Percentiles rank a stretch among this genome's conserved stretches.
Evolutionary conservation across 2,329 filamentous ascomycete genomes (phyloP).

Genomic region (Colletotrichum tropicale): DNA sequence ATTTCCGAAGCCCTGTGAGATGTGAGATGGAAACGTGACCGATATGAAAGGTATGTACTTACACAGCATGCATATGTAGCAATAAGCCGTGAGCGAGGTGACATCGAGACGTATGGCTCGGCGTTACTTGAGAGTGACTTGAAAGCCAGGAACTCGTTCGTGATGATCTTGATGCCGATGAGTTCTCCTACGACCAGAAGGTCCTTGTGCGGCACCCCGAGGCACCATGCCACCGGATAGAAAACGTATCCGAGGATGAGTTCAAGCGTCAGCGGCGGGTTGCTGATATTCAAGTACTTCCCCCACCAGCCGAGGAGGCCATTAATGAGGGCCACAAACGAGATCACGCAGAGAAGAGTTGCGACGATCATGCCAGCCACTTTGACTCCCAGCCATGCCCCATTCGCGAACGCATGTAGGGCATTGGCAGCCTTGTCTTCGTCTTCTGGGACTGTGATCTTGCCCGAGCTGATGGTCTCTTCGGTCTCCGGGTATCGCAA

Average conservation of each 20-base stretch:
- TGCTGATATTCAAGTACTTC: slow-evolving; percentile 68
- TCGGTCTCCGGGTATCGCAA: slow-evolving; percentile 76
- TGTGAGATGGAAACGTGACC: neutral
- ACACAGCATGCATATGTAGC: slow-evolving; percentile 16
- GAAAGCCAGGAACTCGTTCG: slow-evolving; percentile 13
- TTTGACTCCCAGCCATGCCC: slow-evolving; percentile 77
- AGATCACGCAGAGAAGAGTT: slow-evolving; percentile 76
- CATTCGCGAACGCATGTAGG: slow-evolving; percentile 75
- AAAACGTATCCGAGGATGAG: slow-evolving; percentile 74
- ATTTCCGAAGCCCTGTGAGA: neutral
- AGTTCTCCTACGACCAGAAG: slow-evolving; percentile 4
- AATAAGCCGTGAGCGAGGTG: slow-evolving; percentile 7
- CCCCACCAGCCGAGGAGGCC: slow-evolving; percentile 77
- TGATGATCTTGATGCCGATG: slow-evolving; percentile 15
- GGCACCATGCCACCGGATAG: slow-evolving; percentile 73
- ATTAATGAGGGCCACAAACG: slow-evolving; percentile 69
- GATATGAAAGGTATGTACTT: neutral
- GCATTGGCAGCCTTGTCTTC: slow-evolving; percentile 67
- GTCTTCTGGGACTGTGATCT: slow-evolving; percentile 71
- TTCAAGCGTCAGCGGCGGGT: slow-evolving; percentile 63
- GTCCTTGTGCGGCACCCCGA: slow-evolving; percentile 57
- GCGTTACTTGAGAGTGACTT: slow-evolving; percentile 5
- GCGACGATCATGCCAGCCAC: slow-evolving; percentile 76
- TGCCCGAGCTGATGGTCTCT: slow-evolving; percentile 72
- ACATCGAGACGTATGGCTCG: slow-evolving; percentile 14